Conservation (phyloP, 495 filamentous ascomycete species). For the Bryoglossum gracile region DNA sequence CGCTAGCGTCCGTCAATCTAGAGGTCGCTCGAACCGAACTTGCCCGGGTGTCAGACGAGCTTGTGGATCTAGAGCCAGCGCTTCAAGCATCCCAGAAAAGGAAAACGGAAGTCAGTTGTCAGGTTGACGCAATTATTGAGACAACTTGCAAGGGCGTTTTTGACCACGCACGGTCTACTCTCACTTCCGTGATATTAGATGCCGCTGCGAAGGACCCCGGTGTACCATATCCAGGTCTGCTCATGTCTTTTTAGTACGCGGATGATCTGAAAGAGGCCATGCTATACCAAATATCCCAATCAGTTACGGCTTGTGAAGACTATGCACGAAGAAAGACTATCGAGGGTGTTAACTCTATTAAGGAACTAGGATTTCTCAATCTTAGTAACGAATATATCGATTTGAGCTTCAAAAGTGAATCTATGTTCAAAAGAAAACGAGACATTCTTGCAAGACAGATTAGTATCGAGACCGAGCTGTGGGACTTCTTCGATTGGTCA, state of each 20-base stretch:
- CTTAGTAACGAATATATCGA: constrained; percentile 78
- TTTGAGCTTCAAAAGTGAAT: constrained; percentile 76
- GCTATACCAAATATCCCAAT: constrained; percentile 73
- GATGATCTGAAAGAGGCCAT: constrained; percentile 90
- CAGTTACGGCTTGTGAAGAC: constrained; percentile 77
- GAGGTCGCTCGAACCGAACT: constrained; percentile 82
- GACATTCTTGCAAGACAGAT: constrained; percentile 77
- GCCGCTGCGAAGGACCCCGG: constrained; percentile 73
- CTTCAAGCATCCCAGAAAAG: constrained; percentile 80
- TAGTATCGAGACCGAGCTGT: constrained; percentile 76
- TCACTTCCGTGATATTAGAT: constrained; percentile 61
- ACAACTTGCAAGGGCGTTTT: constrained; percentile 79
- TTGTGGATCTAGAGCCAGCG: constrained; percentile 77
- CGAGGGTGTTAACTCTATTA: constrained; percentile 74
- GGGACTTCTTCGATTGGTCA: constrained; percentile 86
- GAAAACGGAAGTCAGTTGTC: constrained; percentile 69
- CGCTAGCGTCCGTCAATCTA: constrained; percentile 76
- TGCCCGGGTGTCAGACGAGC: constrained; percentile 70
- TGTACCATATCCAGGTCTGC: constrained; percentile 78
- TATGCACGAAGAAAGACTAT: constrained; percentile 72
- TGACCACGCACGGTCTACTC: constrained; percentile 63
- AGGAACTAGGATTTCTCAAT: constrained; percentile 78
- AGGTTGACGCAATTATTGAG: constrained; percentile 76
- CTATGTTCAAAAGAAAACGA: constrained; percentile 82
- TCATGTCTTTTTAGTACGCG: constrained; percentile 81